phyloP scores from a whole-genome alignment of 2,329 filamentous ascomycete genomes.

The Fusarium sp. region DNA sequence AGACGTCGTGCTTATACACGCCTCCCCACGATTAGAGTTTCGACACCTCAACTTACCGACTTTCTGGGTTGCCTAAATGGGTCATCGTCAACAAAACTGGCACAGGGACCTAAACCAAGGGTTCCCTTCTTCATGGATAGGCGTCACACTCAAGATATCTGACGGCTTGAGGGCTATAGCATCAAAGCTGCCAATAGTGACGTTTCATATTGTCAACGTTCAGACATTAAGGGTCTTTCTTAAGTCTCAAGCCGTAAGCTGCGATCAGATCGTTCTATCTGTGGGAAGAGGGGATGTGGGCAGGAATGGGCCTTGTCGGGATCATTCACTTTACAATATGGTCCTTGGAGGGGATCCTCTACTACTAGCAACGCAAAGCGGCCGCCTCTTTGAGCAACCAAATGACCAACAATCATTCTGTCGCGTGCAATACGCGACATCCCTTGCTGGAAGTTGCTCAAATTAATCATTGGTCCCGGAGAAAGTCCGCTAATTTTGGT shows the following conservation, averaged over 20 bases:
- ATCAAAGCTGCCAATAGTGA: slow-evolving; percentile 25
- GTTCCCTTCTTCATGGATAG: slow-evolving; percentile 2
- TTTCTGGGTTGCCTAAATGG: slow-evolving; percentile 23
- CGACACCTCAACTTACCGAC: slow-evolving; percentile 38
- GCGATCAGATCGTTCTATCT: slow-evolving; percentile 11
- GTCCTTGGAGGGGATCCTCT: not conserved
- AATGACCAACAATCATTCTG: slow-evolving; percentile 10
- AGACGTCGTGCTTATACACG: slow-evolving; percentile 4
- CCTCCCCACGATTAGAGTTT: slow-evolving; percentile 35
- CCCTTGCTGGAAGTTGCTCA: not conserved
- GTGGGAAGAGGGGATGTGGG: slow-evolving; percentile 8
- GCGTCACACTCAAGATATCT: slow-evolving; percentile 17
- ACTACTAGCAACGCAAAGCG: too few relatives aligned
- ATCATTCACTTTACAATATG: not conserved
- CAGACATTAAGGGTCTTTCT: slow-evolving; percentile 2
- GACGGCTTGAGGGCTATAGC: slow-evolving; percentile 2
- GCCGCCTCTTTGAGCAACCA: not conserved
- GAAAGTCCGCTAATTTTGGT: not conserved
- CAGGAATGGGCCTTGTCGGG: not conserved
- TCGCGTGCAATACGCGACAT: slow-evolving; percentile 11
- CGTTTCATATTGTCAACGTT: slow-evolving; percentile 31
- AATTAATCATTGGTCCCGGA: not conserved
- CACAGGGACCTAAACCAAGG: slow-evolving; percentile 27
- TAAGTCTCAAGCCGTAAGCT: slow-evolving; percentile 3
- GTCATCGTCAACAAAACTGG: slow-evolving; percentile 33